Base-by-base conservation (phyloP, 768 basidiomycete species). In the Suillus sp. region DNA sequence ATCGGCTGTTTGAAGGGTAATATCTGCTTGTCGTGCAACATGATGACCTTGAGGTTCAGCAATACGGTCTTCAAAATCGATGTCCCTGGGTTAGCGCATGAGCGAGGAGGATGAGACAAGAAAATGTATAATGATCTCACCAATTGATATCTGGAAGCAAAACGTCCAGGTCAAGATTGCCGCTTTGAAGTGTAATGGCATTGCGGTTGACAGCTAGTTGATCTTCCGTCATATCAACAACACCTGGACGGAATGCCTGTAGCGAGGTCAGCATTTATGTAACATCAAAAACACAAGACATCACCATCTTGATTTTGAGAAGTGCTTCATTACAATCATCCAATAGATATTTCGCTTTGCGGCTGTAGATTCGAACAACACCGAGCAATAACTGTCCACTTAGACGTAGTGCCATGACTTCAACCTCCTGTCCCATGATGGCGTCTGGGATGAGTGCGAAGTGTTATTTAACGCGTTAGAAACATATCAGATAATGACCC, bases 291-390 rank as follows among this genome's bases (percentile, higher is more conserved):
- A 22, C 7, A 51, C 14, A 20, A 30, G 4, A 47, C 65, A 71
- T 27, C 60, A 94, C 96, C 90, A 97, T 92, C 77, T 96, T 96
- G 55, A 98, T 96, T 76, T 95, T 95, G 43, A 96, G 80, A 50
- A 99, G 78, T 0, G 96, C 95, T 74, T 99, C 97, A 65, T 97
- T 97, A 72, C 96, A 98, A 73, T 99, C 97, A 71, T 99, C 97
- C 66, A 98, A 79, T 3, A 99, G 84, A 76, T 99, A 99, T 72
- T 98, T 97, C 20, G 96, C 95, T 75, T 99, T 99, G 50, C 96
- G 84, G 71, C 94, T 95, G 77, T 99, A 99, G 71, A 99, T 99
- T 62, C 97, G 86, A 60, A 96, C 95, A 53, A 99, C 96, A 68
- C 97, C 97, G 48, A 99, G 86, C 61, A 99, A 85, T 54, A 99